Percentiles rank a stretch among this genome's conserved stretches.
phyloP scores from a whole-genome alignment of 768 basidiomycete species.

The Sporobolomyces pararoseus region DNA sequence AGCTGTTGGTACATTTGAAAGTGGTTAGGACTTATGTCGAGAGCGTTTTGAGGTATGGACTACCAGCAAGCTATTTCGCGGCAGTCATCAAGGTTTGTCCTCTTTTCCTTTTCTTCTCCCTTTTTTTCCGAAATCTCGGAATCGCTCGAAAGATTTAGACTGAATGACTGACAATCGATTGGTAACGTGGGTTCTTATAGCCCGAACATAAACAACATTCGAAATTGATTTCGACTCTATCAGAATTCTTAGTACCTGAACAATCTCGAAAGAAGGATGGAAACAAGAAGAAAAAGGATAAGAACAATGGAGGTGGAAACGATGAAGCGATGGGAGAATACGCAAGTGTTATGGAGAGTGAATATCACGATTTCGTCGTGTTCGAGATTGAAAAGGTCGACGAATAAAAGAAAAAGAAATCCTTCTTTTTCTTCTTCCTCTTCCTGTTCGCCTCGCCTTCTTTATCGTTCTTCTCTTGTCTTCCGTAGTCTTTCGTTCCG shows the following conservation, averaged over 20 bases:
- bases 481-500: too few species aligned
- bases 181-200: conserved; percentile 50
- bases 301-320: conserved; percentile 46
- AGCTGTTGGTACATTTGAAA: conserved; percentile 89
- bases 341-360: conserved; percentile 86
- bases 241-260: conserved; percentile 77
- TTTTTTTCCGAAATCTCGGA: too few species aligned
- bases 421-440: too few species aligned
- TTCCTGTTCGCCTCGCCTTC: neutral
- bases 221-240: conserved; percentile 69
- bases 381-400: conserved; percentile 70
- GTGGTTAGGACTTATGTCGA: conserved; percentile 86
- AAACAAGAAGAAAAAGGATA: conserved; percentile 52
- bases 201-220: conserved; percentile 81
- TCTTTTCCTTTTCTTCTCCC: neutral
- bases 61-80: conserved; percentile 85
- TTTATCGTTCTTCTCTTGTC: too few species aligned
- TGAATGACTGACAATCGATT: too few species aligned
- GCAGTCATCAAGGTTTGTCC: conserved; percentile 68
- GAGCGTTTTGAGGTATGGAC: conserved; percentile 88
- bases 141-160: too few species aligned
- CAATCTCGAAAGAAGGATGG: conserved; percentile 60
- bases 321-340: conserved; percentile 76
- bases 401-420: neutral
- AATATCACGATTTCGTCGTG: conserved; percentile 90